phyloP scores from a whole-genome alignment of 2,329 filamentous ascomycete genomes.

The Grosmannia serpens region DNA sequence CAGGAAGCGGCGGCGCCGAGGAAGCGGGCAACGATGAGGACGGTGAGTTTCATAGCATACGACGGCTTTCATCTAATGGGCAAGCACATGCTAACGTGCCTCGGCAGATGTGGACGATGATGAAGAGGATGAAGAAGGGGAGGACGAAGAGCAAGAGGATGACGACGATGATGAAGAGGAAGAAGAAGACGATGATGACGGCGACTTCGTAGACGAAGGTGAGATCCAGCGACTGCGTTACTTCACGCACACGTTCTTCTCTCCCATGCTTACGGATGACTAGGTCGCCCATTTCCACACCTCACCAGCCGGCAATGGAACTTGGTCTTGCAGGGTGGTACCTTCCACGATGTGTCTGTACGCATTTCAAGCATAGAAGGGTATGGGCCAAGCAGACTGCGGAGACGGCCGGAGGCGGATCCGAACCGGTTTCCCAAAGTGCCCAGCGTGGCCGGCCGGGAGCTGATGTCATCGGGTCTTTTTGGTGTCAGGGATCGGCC shows the following conservation, averaged over 20 bases:
- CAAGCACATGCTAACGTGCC: background rate
- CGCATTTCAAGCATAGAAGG: constrained; percentile 3
- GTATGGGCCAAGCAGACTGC: constrained; percentile 18
- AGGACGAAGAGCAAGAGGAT: constrained; percentile 9
- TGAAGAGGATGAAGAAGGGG: constrained; percentile 16
- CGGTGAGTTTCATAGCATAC: constrained; percentile 1
- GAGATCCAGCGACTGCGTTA: background rate
- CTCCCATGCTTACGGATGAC: background rate
- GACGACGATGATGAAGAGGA: constrained; percentile 9
- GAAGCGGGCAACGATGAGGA: constrained; percentile 9
- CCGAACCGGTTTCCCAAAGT: constrained; percentile 65
- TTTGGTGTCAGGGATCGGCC: constrained; percentile 59
- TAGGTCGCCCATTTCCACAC: constrained; percentile 3
- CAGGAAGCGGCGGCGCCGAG: constrained; percentile 11
- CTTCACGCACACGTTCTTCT: background rate
- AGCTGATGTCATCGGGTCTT: constrained; percentile 69
- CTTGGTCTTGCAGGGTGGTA: constrained; percentile 14
- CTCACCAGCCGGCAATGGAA: constrained; percentile 15
- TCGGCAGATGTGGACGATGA: constrained; percentile 7
- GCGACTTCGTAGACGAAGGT: constrained; percentile 11
- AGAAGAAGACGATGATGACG: constrained; percentile 14
- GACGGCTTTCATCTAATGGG: background rate
- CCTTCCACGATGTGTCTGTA: constrained; percentile 12
- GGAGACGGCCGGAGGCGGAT: constrained; percentile 32
- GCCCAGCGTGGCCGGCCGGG: constrained; percentile 63